Evolutionary conservation across 176 grass and related monocot species (phyloP), one percentile per base, ranked within the genome.

Genomic region (Thinopyrum elongatum): DNA sequence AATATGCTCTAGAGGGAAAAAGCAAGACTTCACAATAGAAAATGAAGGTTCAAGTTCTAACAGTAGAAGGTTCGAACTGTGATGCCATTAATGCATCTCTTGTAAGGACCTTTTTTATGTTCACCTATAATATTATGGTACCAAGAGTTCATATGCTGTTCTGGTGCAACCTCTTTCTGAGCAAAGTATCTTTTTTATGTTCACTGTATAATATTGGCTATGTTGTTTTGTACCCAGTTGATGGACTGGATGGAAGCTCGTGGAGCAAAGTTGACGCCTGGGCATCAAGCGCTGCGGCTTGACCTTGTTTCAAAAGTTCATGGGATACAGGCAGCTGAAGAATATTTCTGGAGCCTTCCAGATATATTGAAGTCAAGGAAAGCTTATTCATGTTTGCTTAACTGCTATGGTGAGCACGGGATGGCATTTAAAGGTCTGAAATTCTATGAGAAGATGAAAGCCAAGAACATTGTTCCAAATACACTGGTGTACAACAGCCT

Each of bases 381-480:
- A 68, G 87, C 83, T 27, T 90, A 83, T 76, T 61, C 65, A 86
- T 70, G 63, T 58, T 58, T 58, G 53, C 53, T 58, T 58, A 58
- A 58, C 53, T 22, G 53, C 19, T 58, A 58, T 58, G 53, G 53
- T 58, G 19, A 58, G 22, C 53, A 58, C 53, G 34, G 61, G 35
- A 70, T 86, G 49, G 78, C 8, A 64, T 77, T 83, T 7, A 85
- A 90, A 76, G 87, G 89, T 30, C 15, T 86, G 9, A 53, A 79
- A 75, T 44, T 94, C 57, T 90, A 85, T 74, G 64, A 81, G 42
- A 80, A 76, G 19, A 94, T 92, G 87, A 84, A 89, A 42, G 84
- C 83, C 1, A 25, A 41, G 58, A 85, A 76, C 46, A 34, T 92
- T 51, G 73, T 46, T 36, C 63, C 34, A 2, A n/a, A 3, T 75